phyloP scores from a whole-genome alignment of 1,284 basidiomycete species.

The Cutaneotrichosporon sp. region DNA sequence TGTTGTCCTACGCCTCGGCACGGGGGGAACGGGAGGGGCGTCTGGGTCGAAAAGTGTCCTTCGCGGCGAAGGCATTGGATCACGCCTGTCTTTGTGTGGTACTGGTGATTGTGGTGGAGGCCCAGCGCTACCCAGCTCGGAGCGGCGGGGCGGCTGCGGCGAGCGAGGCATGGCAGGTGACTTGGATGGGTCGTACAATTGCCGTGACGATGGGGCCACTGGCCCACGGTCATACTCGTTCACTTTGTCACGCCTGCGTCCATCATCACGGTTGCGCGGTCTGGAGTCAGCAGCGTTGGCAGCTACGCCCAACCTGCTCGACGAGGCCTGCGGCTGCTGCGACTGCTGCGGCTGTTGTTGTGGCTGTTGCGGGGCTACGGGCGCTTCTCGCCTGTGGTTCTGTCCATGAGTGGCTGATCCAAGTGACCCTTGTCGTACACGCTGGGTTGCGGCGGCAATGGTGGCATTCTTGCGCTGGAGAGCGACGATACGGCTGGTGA shows the following conservation, averaged over 20 bases:
- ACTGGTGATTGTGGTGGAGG: background rate
- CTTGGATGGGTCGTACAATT: slow-evolving; percentile 12
- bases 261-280: background rate
- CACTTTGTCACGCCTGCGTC: background rate
- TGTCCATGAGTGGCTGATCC: background rate
- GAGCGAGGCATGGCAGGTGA: background rate
- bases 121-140: background rate
- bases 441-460: background rate
- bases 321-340: background rate
- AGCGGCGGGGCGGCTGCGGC: background rate
- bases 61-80: background rate
- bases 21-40: slow-evolving; percentile 7
- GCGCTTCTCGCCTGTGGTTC: background rate
- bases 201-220: background rate
- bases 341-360: background rate
- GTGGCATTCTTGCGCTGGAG: slow-evolving; percentile 32
- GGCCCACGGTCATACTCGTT: slow-evolving; percentile 22
- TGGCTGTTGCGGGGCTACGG: background rate
- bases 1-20: slow-evolving; percentile 5
- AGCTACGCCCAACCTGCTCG: background rate
- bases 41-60: slow-evolving; percentile 16
- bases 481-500: slow-evolving; percentile 25
- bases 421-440: background rate
- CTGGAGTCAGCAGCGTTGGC: background rate
- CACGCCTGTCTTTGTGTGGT: slow-evolving; percentile 7